These are phyloP conservation scores for Closterium sp. DNA, from an alignment of 139 green algal species.

Conservation along the genomic window DNA sequence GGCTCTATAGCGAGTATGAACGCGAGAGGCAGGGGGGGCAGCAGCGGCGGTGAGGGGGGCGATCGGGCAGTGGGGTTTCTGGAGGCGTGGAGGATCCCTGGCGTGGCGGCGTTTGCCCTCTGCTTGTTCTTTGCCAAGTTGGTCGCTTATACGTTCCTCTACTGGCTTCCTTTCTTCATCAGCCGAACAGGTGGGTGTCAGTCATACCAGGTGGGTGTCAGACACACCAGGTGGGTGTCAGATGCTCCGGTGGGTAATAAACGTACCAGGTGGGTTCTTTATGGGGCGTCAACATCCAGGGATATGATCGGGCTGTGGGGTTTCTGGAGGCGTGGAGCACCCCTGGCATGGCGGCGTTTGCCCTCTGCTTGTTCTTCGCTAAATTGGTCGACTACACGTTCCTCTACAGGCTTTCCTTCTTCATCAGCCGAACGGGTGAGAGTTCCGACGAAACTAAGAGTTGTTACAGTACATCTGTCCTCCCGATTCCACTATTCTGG, in stretches of 20 bases:
- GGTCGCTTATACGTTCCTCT: slow-evolving; percentile 98
- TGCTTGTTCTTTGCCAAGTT: slow-evolving; percentile 96
- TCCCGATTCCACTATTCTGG: background rate
- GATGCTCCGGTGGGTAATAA: too few species aligned
- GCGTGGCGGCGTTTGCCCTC: slow-evolving; percentile 79
- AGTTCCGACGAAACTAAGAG: background rate
- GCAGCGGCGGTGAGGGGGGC: background rate
- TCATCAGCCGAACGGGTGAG: slow-evolving; percentile 74
- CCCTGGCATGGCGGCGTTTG: slow-evolving; percentile 80
- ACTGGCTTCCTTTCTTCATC: slow-evolving; percentile 97
- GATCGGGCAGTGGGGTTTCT: slow-evolving; percentile 59
- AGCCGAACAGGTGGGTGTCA: slow-evolving; percentile 59
- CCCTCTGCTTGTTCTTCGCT: slow-evolving; percentile 90
- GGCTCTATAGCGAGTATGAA: background rate
- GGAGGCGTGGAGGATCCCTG: slow-evolving; percentile 83
- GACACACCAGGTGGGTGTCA: too few species aligned
- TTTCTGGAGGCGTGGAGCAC: slow-evolving; percentile 82
- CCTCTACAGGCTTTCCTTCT: slow-evolving; percentile 95
- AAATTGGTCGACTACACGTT: slow-evolving; percentile 97
- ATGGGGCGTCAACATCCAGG: too few species aligned
- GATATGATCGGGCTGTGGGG: slow-evolving; percentile 5
- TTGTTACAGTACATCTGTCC: background rate
- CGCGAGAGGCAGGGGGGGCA: background rate
- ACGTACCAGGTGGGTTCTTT: too few species aligned
- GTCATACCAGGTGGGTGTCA: too few species aligned